Conservation (phyloP, 768 basidiomycete genomes). For the Podaxis pistillaris region DNA sequence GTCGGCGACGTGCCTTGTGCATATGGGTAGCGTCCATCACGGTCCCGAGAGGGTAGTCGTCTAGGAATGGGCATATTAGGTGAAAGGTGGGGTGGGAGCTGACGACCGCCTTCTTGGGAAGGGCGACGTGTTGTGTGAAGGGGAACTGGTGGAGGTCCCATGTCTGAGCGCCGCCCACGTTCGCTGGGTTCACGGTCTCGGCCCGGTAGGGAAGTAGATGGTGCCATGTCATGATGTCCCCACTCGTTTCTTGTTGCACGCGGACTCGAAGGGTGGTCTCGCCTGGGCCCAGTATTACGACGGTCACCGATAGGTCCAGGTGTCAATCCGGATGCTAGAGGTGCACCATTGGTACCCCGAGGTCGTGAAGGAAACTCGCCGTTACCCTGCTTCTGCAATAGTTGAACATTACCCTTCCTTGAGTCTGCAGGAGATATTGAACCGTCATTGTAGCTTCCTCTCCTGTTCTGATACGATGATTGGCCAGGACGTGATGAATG, state of each 20-base stretch:
- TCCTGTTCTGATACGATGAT: slow-evolving; percentile 42
- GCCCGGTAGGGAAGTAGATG: slow-evolving; percentile 21
- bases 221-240: slow-evolving; percentile 16
- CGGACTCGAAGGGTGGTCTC: slow-evolving; percentile 34
- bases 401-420: slow-evolving; percentile 43
- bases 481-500: slow-evolving; percentile 42
- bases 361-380: slow-evolving; percentile 28
- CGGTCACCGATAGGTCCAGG: slow-evolving; percentile 22
- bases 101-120: slow-evolving; percentile 43
- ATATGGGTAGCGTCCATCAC: slow-evolving; percentile 16
- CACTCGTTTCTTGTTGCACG: slow-evolving; percentile 30
- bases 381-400: slow-evolving; percentile 55
- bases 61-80: slow-evolving; percentile 33
- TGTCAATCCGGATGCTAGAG: slow-evolving; percentile 23
- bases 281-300: slow-evolving; percentile 28
- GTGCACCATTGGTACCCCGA: slow-evolving; percentile 32
- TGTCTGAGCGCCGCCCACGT: slow-evolving; percentile 41
- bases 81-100: slow-evolving; percentile 56
- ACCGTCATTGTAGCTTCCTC: slow-evolving; percentile 43
- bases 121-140: slow-evolving; percentile 31
- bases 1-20: slow-evolving; percentile 35
- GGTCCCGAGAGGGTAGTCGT: slow-evolving; percentile 41
- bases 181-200: slow-evolving; percentile 31
- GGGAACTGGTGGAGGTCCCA: slow-evolving; percentile 55
- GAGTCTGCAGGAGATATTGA: slow-evolving; percentile 36